These are phyloP conservation scores for Clitocybe nebularis DNA, from an alignment of 1,284 basidiomycete species.

Conservation along the genomic window DNA sequence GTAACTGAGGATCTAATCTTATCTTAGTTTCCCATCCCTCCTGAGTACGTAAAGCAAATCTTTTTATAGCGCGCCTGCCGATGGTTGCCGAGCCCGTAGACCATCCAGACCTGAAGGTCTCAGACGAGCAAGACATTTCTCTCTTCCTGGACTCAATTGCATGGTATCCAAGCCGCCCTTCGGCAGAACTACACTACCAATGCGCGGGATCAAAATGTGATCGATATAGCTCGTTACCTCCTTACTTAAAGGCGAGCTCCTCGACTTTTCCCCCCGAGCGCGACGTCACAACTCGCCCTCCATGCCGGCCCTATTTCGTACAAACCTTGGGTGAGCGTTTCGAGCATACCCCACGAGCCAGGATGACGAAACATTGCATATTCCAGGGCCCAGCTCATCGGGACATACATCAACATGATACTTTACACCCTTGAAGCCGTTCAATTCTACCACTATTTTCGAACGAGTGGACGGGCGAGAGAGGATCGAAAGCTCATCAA, in stretches of 20 bases:
- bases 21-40: neutral
- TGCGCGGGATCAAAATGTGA: neutral
- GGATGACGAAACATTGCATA: neutral
- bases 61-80: neutral
- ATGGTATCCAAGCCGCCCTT: no score
- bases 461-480: conserved; percentile 3
- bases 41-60: neutral
- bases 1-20: neutral
- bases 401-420: conserved; percentile 13
- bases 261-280: no score
- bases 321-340: neutral
- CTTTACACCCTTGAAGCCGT: conserved; percentile 15
- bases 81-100: neutral
- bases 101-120: neutral
- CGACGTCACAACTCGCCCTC: no score
- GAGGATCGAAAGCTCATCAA: neutral
- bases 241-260: no score
- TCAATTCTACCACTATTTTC: conserved; percentile 12
- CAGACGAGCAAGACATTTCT: neutral
- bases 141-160: neutral
- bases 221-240: neutral
- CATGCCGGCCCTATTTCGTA: neutral
- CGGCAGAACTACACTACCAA: no score
- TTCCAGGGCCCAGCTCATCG: conserved; percentile 10
- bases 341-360: no score